Evolutionary conservation across 768 basidiomycete genomes (phyloP).

Genomic region (Mycena filopes): DNA sequence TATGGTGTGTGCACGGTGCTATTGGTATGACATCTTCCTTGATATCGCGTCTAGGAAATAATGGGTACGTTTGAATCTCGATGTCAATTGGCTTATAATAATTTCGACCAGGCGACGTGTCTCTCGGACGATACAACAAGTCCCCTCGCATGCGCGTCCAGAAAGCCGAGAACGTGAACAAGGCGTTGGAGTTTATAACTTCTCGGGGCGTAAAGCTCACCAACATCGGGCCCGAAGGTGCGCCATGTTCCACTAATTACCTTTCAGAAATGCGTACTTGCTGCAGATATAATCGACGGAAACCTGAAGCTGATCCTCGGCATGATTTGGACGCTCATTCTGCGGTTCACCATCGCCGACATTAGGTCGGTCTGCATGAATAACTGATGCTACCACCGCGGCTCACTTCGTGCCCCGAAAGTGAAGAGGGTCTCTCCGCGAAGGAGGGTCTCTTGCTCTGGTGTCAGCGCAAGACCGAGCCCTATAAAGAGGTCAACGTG

Average conservation of each 20-base stretch:
- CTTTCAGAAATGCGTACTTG: background rate
- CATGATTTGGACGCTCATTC: slow-evolving; percentile 98
- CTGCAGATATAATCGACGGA: slow-evolving; percentile 95
- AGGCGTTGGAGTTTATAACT: slow-evolving; percentile 94
- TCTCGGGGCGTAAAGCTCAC: slow-evolving; percentile 95
- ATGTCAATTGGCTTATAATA: background rate
- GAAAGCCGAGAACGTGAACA: slow-evolving; percentile 98
- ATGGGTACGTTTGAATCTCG: slow-evolving; percentile 71
- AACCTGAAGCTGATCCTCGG: slow-evolving; percentile 98
- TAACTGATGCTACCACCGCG: slow-evolving; percentile 9
- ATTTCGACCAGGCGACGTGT: slow-evolving; percentile 73
- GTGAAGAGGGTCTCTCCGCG: slow-evolving; percentile 98
- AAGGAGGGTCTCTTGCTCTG: slow-evolving; percentile 97
- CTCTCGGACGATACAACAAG: slow-evolving; percentile 95
- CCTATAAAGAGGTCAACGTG: slow-evolving; percentile 92
- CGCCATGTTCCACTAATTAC: slow-evolving; percentile 8
- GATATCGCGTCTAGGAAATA: slow-evolving; percentile 77
- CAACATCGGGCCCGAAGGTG: slow-evolving; percentile 97
- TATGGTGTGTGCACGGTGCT: slow-evolving; percentile 66
- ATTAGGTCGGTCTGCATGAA: slow-evolving; percentile 77
- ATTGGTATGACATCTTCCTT: background rate
- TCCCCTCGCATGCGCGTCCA: slow-evolving; percentile 92
- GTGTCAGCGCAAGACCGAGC: slow-evolving; percentile 96
- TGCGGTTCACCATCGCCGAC: slow-evolving; percentile 97
- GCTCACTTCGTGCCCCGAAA: slow-evolving; percentile 45